These are phyloP conservation scores for Aurantiochytrium sp. DNA, from an alignment of 108 stramenopile genomes.

Conservation along the genomic window DNA sequence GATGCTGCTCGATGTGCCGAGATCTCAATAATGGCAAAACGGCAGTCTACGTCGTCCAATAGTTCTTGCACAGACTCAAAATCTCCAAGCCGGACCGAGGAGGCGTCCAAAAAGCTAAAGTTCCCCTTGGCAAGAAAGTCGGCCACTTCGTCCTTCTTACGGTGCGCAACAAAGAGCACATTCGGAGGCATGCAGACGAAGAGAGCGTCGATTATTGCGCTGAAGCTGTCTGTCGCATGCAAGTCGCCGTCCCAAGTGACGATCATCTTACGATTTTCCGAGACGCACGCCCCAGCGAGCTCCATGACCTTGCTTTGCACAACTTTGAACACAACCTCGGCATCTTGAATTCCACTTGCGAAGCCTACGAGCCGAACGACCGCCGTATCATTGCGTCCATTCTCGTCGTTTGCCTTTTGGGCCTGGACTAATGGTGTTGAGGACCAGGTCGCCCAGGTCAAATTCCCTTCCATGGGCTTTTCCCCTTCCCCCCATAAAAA, in stretches of 20 bases:
- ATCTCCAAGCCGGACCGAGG: too few relatives aligned
- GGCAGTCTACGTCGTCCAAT: neutral
- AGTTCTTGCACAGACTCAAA: neutral
- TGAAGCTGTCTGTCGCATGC: neutral
- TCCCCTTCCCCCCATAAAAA: too few relatives aligned
- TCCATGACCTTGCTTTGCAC: neutral
- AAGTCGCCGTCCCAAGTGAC: neutral
- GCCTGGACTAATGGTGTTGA: too few relatives aligned
- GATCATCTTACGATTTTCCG: neutral
- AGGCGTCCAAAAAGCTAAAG: too few relatives aligned
- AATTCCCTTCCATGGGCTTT: too few relatives aligned
- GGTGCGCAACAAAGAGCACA: neutral
- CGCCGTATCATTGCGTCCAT: neutral
- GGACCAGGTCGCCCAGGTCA: too few relatives aligned
- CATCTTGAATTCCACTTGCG: neutral
- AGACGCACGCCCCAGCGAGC: neutral
- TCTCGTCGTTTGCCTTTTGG: too few relatives aligned
- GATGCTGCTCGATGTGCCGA: neutral
- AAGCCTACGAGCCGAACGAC: neutral
- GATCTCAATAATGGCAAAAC: neutral
- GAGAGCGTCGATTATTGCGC: neutral
- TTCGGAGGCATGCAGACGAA: neutral
- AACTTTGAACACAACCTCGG: too few relatives aligned
- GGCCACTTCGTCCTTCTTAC: too few relatives aligned
- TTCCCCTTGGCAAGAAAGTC: too few relatives aligned